Evolutionary conservation across 495 filamentous ascomycete species (phyloP).

Genomic region (Xylaria acuta): DNA sequence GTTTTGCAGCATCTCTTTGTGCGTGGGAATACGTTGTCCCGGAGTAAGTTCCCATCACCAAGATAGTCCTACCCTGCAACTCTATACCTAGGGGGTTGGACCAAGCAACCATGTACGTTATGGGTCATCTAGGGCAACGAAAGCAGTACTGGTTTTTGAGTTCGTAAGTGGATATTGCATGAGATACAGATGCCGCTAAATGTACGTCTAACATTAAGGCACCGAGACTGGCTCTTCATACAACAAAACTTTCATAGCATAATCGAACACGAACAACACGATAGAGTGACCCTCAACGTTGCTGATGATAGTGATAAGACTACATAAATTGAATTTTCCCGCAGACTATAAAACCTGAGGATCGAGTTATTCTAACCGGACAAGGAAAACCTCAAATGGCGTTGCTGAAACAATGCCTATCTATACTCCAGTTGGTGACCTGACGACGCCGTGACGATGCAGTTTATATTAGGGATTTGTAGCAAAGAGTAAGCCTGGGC

Average conservation of each 20-base stretch:
- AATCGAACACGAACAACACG: neutral
- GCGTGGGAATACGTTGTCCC: too few species aligned
- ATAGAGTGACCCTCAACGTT: neutral
- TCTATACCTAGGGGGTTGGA: too few species aligned
- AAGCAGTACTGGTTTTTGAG: too few species aligned
- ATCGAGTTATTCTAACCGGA: slow-evolving; percentile 11
- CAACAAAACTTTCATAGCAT: neutral
- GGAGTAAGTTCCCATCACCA: too few species aligned
- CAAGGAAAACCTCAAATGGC: neutral
- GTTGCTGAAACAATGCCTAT: neutral
- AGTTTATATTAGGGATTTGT: slow-evolving; percentile 13
- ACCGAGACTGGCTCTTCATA: neutral
- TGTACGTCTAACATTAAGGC: neutral
- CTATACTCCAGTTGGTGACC: slow-evolving; percentile 17
- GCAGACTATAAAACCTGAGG: slow-evolving; percentile 6
- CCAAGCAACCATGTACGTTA: too few species aligned
- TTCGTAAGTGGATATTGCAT: too few species aligned
- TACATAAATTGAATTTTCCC: neutral
- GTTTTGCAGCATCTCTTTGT: too few species aligned
- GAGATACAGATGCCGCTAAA: neutral
- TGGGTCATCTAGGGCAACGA: too few species aligned
- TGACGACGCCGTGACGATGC: slow-evolving; percentile 10
- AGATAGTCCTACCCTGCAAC: too few species aligned
- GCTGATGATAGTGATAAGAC: neutral
- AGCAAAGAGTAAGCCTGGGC: neutral